Evolutionary conservation across 495 filamentous ascomycete genomes (phyloP).

Genomic region (Lophiostoma macrostomum): DNA sequence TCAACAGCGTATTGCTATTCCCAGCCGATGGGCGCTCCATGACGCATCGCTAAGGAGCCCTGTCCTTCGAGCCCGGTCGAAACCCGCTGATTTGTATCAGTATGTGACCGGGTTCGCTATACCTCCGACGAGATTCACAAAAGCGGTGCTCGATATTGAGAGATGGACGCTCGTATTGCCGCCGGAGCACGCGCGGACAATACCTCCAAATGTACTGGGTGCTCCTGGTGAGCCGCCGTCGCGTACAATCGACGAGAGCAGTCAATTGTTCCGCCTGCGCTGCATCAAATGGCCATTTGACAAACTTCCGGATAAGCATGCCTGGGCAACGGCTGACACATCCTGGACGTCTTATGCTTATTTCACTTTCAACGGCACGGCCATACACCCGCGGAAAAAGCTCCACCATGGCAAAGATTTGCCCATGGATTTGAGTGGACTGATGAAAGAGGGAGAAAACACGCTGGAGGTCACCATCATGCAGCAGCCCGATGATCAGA

Average conservation of each 20-base stretch:
- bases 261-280: slow-evolving; percentile 23
- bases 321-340: slow-evolving; percentile 26
- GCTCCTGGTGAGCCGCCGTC: slow-evolving; percentile 2
- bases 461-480: slow-evolving; percentile 20
- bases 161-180: slow-evolving; percentile 27
- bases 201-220: slow-evolving; percentile 17
- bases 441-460: slow-evolving; percentile 29
- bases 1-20: slow-evolving; percentile 38
- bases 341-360: slow-evolving; percentile 22
- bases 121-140: slow-evolving; percentile 22
- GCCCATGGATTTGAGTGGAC: slow-evolving; percentile 30
- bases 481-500: slow-evolving; percentile 1
- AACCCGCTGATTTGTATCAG: slow-evolving; percentile 31
- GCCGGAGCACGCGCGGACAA: not conserved
- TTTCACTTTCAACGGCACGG: slow-evolving; percentile 22
- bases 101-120: slow-evolving; percentile 35
- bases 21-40: slow-evolving; percentile 37
- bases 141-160: slow-evolving; percentile 14
- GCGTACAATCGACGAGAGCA: slow-evolving; percentile 8
- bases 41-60: slow-evolving; percentile 41
- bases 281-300: slow-evolving; percentile 22
- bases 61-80: slow-evolving; percentile 23
- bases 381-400: slow-evolving; percentile 19
- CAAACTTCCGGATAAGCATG: slow-evolving; percentile 16
- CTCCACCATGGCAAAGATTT: slow-evolving; percentile 32